These are phyloP conservation scores for Trametes pubescens DNA, from an alignment of 1,284 basidiomycete genomes.

Conservation along the genomic window DNA sequence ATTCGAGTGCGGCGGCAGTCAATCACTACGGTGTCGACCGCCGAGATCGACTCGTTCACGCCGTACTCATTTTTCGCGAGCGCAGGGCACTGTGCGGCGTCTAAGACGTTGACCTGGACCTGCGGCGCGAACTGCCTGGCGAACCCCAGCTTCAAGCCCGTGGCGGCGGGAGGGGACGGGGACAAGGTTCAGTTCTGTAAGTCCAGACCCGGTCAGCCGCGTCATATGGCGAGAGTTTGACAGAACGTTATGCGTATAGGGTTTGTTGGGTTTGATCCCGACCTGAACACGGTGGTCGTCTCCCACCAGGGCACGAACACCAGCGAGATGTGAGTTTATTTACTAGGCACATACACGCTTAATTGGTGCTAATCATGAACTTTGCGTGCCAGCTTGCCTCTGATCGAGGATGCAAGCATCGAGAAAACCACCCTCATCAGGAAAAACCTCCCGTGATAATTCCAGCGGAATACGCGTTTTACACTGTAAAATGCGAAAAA, in stretches of 20 bases:
- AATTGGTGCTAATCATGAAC: no score
- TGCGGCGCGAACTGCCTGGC: constrained; percentile 64
- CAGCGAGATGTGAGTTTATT: constrained; percentile 50
- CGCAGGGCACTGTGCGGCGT: constrained; percentile 60
- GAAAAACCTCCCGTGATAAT: no score
- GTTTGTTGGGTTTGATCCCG: constrained; percentile 58
- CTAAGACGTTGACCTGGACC: constrained; percentile 57
- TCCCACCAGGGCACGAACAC: constrained; percentile 62
- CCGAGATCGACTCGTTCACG: constrained; percentile 56
- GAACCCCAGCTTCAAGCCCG: constrained; percentile 60
- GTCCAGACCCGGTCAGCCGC: constrained; percentile 19
- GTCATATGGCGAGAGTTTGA: neutral
- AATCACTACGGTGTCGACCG: constrained; percentile 50
- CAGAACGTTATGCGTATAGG: constrained; percentile 21
- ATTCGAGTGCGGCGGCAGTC: constrained; percentile 32
- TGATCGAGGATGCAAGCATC: constrained; percentile 63
- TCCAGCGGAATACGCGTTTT: no score
- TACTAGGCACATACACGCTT: neutral
- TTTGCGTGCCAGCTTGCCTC: constrained; percentile 48
- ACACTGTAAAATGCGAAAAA: no score
- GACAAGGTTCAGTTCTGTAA: constrained; percentile 55
- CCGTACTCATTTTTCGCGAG: constrained; percentile 65
- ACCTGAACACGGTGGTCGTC: constrained; percentile 53
- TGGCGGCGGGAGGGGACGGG: constrained; percentile 70
- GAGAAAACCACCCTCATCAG: constrained; percentile 46